A percentile compares a stretch with the other conserved stretches of the same genome.
phyloP scores from a whole-genome alignment of 1,284 basidiomycete genomes.

The Gomphus sp. region DNA sequence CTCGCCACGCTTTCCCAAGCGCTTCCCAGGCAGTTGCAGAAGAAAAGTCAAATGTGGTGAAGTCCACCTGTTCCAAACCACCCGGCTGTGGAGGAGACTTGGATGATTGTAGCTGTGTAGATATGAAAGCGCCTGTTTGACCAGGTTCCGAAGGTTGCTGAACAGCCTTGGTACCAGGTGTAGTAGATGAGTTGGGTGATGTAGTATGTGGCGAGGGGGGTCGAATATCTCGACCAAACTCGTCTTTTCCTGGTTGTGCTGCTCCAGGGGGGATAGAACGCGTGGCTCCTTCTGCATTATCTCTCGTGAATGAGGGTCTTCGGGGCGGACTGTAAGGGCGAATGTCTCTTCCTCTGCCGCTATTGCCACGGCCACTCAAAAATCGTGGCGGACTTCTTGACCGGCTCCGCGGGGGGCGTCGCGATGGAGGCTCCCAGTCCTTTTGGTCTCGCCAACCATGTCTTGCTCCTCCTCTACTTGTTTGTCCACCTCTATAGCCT shows the following conservation, averaged over 20 bases:
- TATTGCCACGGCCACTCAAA: slow-evolving; percentile 30
- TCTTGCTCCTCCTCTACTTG: slow-evolving; percentile 23
- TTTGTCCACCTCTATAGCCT: slow-evolving; percentile 36
- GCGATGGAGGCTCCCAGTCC: slow-evolving; percentile 36
- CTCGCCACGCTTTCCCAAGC: slow-evolving; percentile 63
- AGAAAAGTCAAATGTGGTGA: slow-evolving; percentile 59
- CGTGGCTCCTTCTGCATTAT: slow-evolving; percentile 8
- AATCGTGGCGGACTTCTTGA: slow-evolving; percentile 55
- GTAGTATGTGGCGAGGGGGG: slow-evolving; percentile 30
- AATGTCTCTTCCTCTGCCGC: slow-evolving; percentile 31
- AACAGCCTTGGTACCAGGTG: slow-evolving; percentile 19
- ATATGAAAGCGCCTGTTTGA: slow-evolving; percentile 16
- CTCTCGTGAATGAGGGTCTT: slow-evolving; percentile 26
- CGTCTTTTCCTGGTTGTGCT: slow-evolving; percentile 48
- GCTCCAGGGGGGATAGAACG: slow-evolving; percentile 17
- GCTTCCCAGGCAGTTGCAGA: slow-evolving; percentile 63
- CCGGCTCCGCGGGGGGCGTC: slow-evolving; percentile 43
- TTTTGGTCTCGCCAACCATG: slow-evolving; percentile 13
- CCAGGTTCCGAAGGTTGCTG: slow-evolving; percentile 28
- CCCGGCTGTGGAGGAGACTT: slow-evolving; percentile 13
- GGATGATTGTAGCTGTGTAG: neutral
- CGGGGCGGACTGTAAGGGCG: slow-evolving; percentile 50
- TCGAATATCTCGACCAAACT: slow-evolving; percentile 73
- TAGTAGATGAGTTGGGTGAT: slow-evolving; percentile 20
- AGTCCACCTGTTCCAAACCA: slow-evolving; percentile 60